Base-by-base conservation (phyloP, 164 flowering plant species). In the Piper betle region DNA sequence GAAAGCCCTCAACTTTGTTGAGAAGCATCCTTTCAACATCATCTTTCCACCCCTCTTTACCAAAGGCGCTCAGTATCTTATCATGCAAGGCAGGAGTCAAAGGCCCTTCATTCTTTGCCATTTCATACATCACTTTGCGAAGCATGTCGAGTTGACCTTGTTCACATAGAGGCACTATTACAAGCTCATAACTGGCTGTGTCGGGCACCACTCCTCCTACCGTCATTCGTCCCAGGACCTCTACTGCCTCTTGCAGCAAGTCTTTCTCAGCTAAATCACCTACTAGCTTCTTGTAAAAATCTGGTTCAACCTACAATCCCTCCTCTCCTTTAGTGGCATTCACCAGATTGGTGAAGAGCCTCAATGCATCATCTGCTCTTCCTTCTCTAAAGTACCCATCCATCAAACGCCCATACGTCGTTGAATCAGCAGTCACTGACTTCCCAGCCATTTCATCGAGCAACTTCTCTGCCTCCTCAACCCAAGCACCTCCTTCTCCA, bases 171-270 rank as follows among this genome's bases (percentile, higher is more conserved):
- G 77, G 85, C 70, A 63, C 72, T 39, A 84, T 62, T 59, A 89
- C 81, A 57, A 79, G 63, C 64, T 85, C 90, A 71, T 84, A 89
- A 25, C 77, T 71, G 3, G 63, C 43, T 6, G 70, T 64, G 60
- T 87, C 90, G 4, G 95, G 95, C 72, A 81, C 84, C 15, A 84
- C 81, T 61, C 84, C 90, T 60, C 67, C 75, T 41, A 78, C 85
- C 39, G 81, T 84, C 88, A 90, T 79, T 66, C 71, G 77, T 4
- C 70, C 71, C 74, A 87, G 70, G 61, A 84, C 59, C 53, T 74
- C 74, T 0, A 71, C 75, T 57, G 79, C 79, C 52, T 82, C 90
- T 9, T 52, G 66, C 15, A 68, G 71, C 64, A 66, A 82, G 12
- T 78, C 84, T 20, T 68, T 74, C 63, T 68, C 78, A 42, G 85